phyloP scores from a whole-genome alignment of 1,139 yeast genomes.

The Zygotorulaspora mrakii region DNA sequence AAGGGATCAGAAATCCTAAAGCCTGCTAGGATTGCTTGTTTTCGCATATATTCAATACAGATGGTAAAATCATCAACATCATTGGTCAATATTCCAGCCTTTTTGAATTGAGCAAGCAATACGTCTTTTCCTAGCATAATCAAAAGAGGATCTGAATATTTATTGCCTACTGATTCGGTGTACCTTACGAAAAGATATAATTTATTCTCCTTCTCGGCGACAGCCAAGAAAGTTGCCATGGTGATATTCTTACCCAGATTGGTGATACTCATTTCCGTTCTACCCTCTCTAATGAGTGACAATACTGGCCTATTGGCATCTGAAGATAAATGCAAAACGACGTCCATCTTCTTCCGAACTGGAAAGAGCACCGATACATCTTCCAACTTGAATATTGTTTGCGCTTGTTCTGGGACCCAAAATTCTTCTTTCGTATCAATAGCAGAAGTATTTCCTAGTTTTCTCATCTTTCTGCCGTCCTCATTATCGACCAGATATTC shows the following conservation, averaged over 20 bases:
- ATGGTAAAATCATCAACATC: constrained; percentile 31
- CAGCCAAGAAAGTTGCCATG: constrained; percentile 47
- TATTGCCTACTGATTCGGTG: constrained; percentile 30
- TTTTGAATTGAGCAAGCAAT: constrained; percentile 34
- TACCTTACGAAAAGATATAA: constrained; percentile 42
- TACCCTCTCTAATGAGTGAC: constrained; percentile 42
- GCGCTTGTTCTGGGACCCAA: constrained; percentile 34
- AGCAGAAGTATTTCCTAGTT: constrained; percentile 7
- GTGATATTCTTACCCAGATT: constrained; percentile 41
- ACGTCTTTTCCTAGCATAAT: constrained; percentile 43
- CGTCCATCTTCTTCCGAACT: constrained; percentile 44
- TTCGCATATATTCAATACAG: constrained; percentile 38
- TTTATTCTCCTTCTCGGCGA: constrained; percentile 46
- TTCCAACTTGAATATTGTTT: constrained; percentile 44
- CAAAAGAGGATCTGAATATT: constrained; percentile 43
- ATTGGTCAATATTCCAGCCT: constrained; percentile 25
- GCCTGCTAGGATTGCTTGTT: constrained; percentile 42
- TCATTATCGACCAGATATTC: constrained; percentile 16
- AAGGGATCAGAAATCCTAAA: constrained; percentile 39
- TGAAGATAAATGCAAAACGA: constrained; percentile 34
- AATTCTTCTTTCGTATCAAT: constrained; percentile 8
- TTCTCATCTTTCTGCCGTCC: constrained; percentile 6
- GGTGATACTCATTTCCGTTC: constrained; percentile 35
- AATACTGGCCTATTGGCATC: constrained; percentile 38
- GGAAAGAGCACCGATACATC: constrained; percentile 52